Base-by-base conservation (phyloP, 2,329 filamentous ascomycete species). In the Stachybotrys elegans region DNA sequence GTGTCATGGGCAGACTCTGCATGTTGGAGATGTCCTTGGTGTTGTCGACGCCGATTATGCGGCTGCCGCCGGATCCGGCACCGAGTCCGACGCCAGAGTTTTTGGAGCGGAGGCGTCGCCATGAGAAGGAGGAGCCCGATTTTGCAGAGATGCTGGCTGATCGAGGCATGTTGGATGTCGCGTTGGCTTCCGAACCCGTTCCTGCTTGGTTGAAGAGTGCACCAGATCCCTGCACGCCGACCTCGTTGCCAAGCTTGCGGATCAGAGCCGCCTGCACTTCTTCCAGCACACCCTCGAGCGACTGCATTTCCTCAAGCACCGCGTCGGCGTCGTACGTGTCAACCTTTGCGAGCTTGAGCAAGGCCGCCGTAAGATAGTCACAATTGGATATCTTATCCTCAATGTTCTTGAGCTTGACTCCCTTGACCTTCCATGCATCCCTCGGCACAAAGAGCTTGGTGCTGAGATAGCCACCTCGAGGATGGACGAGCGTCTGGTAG, bases 321-420 rank as follows among this genome's bases (percentile, higher is more conserved):
- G 90, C 88, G 59, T 96, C 92, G 0, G 92, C 91, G 60, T 98
- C 92, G 49, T 82, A 85, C 0, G 86, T 93, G 56, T 98, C 89
- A 1, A 95, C 90, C 49, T 82, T 79, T 6, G 83, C 81, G 27
- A 98, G 76, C 60, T 91, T 93, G 45, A 89, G 76, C 22, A 98
- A 71, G 9, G 92, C 91, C 1, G 91, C 89, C 1, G 92, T 97
- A 40, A 98, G 76, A 42, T 89, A 76, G 63, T 98, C 93, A 61
- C 91, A 96, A 50, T 90, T 89, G 12, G 88, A 79, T 43, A 96
- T 84, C 70, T 98, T 98, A 56, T 98, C 93, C 52, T 98, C 93
- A 1, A 97, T 60, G 25, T 84, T 84, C 67, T 90, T 93, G 20
- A 98, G 75, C 67, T 95, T 97, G 43, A 96, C 91, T 22, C 88